phyloP scores from a whole-genome alignment of 2,329 filamentous ascomycete genomes.

The Aspergillus hortae region DNA sequence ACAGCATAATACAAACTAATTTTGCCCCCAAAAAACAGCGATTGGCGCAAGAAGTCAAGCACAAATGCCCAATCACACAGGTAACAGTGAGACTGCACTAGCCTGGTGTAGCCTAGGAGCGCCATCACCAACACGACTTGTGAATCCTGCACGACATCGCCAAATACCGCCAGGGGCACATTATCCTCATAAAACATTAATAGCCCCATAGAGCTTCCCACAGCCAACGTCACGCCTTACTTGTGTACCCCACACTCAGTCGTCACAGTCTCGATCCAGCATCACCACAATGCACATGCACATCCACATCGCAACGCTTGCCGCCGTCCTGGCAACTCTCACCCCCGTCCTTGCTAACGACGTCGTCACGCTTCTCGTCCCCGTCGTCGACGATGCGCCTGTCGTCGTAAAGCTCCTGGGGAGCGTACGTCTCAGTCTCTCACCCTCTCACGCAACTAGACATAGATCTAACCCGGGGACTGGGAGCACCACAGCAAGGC shows the following conservation, averaged over 20 bases:
- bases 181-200: background rate
- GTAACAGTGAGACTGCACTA: background rate
- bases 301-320: conserved; percentile 11
- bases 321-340: conserved; percentile 23
- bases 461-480: background rate
- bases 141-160: background rate
- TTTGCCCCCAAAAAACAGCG: too few relatives aligned
- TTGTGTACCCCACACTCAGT: background rate
- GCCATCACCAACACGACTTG: background rate
- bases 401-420: conserved; percentile 13
- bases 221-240: background rate
- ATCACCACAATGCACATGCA: conserved; percentile 13
- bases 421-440: conserved; percentile 5
- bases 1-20: too few relatives aligned
- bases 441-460: background rate
- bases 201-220: background rate
- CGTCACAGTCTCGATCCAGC: background rate
- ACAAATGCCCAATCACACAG: background rate
- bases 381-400: conserved; percentile 3
- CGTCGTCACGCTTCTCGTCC: conserved; percentile 11
- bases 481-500: conserved; percentile 8
- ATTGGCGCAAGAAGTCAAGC: too few relatives aligned
- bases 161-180: background rate
- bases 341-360: conserved; percentile 19
- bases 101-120: background rate